These are phyloP conservation scores for Bidens hawaiensis DNA, from an alignment of 140 eudicot species.

Conservation along the genomic window DNA sequence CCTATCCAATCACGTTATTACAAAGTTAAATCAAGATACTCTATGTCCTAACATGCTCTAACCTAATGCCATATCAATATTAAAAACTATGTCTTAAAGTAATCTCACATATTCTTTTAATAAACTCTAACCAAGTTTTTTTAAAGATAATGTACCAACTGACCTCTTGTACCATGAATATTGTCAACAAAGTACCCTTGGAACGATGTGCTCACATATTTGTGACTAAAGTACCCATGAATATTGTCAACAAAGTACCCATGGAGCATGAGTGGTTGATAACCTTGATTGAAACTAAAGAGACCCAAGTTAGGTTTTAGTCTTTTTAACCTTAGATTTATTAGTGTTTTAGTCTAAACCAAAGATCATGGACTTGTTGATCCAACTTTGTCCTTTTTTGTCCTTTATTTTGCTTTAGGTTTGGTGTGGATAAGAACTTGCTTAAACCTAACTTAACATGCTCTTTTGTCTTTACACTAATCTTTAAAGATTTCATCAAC, in stretches of 20 bases:
- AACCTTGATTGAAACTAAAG: constrained; percentile 39
- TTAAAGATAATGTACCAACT: too few relatives aligned
- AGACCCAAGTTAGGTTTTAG: constrained; percentile 36
- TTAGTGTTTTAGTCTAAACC: constrained; percentile 39
- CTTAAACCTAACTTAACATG: constrained; percentile 42
- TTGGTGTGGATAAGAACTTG: constrained; percentile 35
- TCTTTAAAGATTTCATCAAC: constrained; percentile 11
- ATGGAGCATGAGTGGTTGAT: constrained; percentile 40
- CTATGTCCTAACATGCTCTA: constrained; percentile 6
- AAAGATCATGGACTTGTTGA: constrained; percentile 31
- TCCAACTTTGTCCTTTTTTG: constrained; percentile 34
- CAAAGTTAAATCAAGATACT: neutral
- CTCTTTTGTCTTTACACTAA: constrained; percentile 26
- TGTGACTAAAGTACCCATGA: too few relatives aligned
- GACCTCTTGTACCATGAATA: too few relatives aligned
- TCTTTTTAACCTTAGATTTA: constrained; percentile 39
- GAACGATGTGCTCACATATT: too few relatives aligned
- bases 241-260: too few relatives aligned
- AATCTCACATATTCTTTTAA: neutral
- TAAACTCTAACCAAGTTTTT: neutral
- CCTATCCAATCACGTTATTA: constrained; percentile 14
- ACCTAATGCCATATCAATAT: constrained; percentile 1
- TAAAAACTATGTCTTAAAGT: neutral
- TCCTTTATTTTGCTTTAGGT: constrained; percentile 41
- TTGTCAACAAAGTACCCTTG: too few relatives aligned